Evolutionary conservation across 2,329 filamentous ascomycete genomes (phyloP).

Genomic region (Akanthomyces lecanii): DNA sequence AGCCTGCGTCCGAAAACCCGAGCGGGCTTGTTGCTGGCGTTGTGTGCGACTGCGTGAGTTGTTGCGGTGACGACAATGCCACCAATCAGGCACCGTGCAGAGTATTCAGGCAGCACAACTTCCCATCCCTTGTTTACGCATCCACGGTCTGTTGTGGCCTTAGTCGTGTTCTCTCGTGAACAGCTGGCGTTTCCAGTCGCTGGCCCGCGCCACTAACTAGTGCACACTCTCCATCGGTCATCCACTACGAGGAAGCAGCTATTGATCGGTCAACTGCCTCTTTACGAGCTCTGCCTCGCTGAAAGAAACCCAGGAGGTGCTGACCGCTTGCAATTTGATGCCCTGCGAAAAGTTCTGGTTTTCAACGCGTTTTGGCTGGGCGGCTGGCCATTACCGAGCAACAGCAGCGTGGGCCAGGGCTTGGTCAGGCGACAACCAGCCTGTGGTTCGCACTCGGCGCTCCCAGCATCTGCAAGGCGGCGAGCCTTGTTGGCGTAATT

Average conservation of each 20-base stretch:
- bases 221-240: not conserved
- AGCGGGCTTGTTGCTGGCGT: not conserved
- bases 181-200: not conserved
- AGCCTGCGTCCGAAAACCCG: not conserved
- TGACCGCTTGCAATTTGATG: not conserved
- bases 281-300: not conserved
- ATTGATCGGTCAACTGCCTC: too few species aligned
- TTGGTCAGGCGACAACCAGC: not conserved
- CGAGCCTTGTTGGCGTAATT: not conserved
- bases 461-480: conserved; percentile 1
- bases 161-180: not conserved
- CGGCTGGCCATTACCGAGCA: not conserved
- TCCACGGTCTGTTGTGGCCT: not conserved
- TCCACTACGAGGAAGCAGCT: not conserved
- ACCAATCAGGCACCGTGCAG: not conserved
- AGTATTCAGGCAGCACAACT: not conserved
- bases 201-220: not conserved
- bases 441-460: conserved; percentile 6
- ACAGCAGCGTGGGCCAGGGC: not conserved
- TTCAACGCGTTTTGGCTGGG: not conserved
- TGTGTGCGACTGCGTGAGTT: not conserved
- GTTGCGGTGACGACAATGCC: not conserved
- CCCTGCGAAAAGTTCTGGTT: not conserved
- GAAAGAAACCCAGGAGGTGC: too few species aligned
- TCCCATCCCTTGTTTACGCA: not conserved